Percentiles rank a stretch among this genome's conserved stretches.
These are phyloP conservation scores for Noccaea caerulescens DNA, from an alignment of 345 rosid species.

Conservation along the genomic window DNA sequence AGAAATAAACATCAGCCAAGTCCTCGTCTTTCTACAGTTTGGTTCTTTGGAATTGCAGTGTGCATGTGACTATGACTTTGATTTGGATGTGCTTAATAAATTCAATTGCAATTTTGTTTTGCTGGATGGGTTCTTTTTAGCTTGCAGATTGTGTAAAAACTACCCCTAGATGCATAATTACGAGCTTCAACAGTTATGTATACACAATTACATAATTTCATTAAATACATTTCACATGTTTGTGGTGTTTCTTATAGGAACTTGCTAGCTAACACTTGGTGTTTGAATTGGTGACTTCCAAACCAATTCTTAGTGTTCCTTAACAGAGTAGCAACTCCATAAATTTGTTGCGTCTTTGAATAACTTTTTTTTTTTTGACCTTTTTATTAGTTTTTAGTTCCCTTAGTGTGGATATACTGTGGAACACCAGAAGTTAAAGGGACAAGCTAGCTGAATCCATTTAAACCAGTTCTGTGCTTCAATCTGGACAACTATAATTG, in stretches of 20 bases:
- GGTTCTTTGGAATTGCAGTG: constrained; percentile 11
- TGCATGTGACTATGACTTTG: constrained; percentile 21
- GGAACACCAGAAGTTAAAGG: constrained; percentile 49
- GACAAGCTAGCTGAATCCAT: constrained; percentile 58
- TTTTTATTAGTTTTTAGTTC: background rate
- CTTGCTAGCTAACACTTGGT: constrained; percentile 24
- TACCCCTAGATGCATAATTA: background rate
- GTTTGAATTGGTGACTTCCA: constrained; percentile 31
- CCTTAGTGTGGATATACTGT: constrained; percentile 24
- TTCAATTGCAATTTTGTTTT: constrained; percentile 5
- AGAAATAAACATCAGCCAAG: constrained; percentile 40
- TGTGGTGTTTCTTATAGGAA: constrained; percentile 14
- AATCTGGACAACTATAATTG: background rate
- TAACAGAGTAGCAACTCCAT: constrained; percentile 55
- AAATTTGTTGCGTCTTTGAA: background rate
- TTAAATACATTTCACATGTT: constrained; percentile 1
- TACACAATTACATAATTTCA: background rate
- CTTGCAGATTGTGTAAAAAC: constrained; percentile 27
- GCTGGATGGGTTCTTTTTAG: background rate
- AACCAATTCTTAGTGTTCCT: constrained; percentile 59
- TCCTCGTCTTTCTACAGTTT: constrained; percentile 3
- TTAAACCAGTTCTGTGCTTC: background rate
- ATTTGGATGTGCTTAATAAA: constrained; percentile 14
- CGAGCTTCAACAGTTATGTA: background rate
- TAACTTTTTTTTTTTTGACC: background rate